Evolutionary conservation across 1,139 yeast genomes (phyloP).

Genomic region (Diutina scorzettiae): DNA sequence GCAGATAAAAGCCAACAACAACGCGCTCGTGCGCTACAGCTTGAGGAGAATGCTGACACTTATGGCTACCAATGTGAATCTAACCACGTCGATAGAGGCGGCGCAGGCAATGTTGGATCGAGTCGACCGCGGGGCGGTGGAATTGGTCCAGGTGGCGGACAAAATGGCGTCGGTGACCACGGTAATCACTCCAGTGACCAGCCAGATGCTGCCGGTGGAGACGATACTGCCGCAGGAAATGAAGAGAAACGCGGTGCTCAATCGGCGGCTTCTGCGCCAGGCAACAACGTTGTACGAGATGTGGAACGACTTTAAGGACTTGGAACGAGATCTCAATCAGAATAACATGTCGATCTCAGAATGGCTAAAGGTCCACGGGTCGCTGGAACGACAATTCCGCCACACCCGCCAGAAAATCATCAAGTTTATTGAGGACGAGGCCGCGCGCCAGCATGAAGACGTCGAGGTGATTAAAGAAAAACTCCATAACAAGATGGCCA

Average conservation of each 20-base stretch:
- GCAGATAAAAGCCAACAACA: not conserved
- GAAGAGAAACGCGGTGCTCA: not conserved
- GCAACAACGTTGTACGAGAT: conserved; percentile 23
- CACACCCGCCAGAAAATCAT: conserved; percentile 25
- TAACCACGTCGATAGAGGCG: not conserved
- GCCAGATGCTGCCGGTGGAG: not conserved
- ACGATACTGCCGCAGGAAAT: not conserved
- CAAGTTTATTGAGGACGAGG: conserved; percentile 24
- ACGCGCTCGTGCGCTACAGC: not conserved
- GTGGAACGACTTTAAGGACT: conserved; percentile 28
- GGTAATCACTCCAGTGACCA: not conserved
- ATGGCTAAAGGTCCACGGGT: conserved; percentile 26
- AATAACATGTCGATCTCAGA: conserved; percentile 22
- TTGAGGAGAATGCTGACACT: not conserved
- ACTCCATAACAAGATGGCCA: conserved; percentile 18
- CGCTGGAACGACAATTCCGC: conserved; percentile 23
- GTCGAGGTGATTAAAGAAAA: conserved; percentile 21
- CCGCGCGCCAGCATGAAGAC: conserved; percentile 13
- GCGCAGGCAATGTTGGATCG: not conserved
- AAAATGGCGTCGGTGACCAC: not conserved
- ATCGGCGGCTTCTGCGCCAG: conserved; percentile 15
- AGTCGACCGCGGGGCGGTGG: not conserved
- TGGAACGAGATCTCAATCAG: conserved; percentile 18
- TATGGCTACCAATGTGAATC: not conserved
- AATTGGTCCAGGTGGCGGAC: not conserved